These are phyloP conservation scores for Penicillium crystallinum DNA, from an alignment of 495 filamentous ascomycete species.

Conservation along the genomic window DNA sequence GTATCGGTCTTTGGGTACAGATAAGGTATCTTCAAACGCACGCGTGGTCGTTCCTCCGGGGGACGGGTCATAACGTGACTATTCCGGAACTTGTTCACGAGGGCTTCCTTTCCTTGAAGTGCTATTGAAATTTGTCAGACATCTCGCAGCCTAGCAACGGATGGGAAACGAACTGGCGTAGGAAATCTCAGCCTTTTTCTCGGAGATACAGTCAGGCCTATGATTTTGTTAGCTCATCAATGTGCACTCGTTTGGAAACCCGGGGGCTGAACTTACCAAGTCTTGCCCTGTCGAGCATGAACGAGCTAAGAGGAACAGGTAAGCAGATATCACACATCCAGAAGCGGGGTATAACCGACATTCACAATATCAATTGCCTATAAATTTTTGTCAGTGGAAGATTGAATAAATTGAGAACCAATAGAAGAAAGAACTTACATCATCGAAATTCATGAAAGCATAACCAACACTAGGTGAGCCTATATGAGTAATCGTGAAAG, in stretches of 20 bases:
- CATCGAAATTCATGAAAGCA: conserved; percentile 92
- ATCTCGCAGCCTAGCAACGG: conserved; percentile 8
- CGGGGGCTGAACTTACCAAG: conserved; percentile 51
- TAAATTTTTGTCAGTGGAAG: conserved; percentile 14
- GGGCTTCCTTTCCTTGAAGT: conserved; percentile 84
- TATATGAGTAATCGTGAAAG: conserved; percentile 6
- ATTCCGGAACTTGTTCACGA: conserved; percentile 93
- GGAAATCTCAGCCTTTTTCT: conserved; percentile 84
- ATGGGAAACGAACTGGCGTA: conserved; percentile 71
- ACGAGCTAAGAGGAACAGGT: conserved; percentile 59
- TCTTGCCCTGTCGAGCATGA: conserved; percentile 59
- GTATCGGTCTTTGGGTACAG: background rate
- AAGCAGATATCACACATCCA: conserved; percentile 3
- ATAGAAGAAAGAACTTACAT: conserved; percentile 49
- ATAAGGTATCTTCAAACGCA: conserved; percentile 25
- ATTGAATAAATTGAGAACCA: background rate
- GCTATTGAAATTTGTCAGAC: conserved; percentile 44
- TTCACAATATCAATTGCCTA: conserved; percentile 69
- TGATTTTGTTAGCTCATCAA: background rate
- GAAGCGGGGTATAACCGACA: conserved; percentile 37
- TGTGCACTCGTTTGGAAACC: background rate
- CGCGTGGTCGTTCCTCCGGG: conserved; percentile 77
- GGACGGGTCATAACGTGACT: conserved; percentile 90
- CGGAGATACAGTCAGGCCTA: conserved; percentile 61
- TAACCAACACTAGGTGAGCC: conserved; percentile 76